phyloP scores from a whole-genome alignment of 2,329 filamentous ascomycete genomes.

The Monilinia fructicola region DNA sequence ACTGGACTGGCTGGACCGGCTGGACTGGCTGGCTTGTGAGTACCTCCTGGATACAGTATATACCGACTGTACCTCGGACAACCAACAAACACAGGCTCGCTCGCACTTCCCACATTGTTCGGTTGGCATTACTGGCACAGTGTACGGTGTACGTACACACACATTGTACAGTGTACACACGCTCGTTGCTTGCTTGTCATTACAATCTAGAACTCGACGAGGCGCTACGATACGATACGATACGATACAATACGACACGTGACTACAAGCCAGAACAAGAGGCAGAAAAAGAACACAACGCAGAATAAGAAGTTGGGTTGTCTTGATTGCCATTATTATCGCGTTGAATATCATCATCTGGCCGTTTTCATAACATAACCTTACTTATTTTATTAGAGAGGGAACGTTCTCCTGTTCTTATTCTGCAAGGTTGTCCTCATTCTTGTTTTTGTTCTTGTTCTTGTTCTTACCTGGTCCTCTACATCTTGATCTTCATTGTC shows the following conservation, averaged over 20 bases:
- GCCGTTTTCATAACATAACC: not conserved
- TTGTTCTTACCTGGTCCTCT: too few species aligned
- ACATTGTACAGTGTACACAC: not conserved
- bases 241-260: not conserved
- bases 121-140: not conserved
- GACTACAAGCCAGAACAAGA: not conserved
- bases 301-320: not conserved
- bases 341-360: not conserved
- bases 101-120: not conserved
- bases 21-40: too few species aligned
- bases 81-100: not conserved
- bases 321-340: not conserved
- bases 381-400: too few species aligned
- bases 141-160: too few species aligned
- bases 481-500: too few species aligned
- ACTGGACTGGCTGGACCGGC: too few species aligned
- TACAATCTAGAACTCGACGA: not conserved
- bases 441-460: too few species aligned
- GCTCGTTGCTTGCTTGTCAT: conserved; percentile 2
- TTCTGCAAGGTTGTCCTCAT: too few species aligned
- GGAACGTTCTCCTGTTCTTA: too few species aligned
- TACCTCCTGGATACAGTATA: too few species aligned
- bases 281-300: not conserved
- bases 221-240: too few species aligned
- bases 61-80: not conserved